Conservation (phyloP, 768 basidiomycete genomes). For the Rhodotorula graminis region DNA sequence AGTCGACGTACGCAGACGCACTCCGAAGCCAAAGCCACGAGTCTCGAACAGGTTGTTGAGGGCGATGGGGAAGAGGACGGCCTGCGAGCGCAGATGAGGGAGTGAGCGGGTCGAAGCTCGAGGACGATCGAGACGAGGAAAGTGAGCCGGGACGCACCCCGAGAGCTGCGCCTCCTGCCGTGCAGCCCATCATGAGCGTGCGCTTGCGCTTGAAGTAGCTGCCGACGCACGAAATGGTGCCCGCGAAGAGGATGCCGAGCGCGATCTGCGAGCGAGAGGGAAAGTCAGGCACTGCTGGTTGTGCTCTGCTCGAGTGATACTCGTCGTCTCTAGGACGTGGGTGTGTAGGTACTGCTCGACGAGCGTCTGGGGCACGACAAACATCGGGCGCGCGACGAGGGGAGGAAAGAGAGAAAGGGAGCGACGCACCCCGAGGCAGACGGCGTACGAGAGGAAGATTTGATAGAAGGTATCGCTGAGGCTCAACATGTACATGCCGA, state of each 20-base stretch:
- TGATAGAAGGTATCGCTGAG: neutral
- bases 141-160: neutral
- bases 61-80: slow-evolving; percentile 45
- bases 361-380: too few relatives aligned
- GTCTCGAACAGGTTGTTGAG: slow-evolving; percentile 44
- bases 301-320: too few relatives aligned
- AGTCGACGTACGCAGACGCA: neutral
- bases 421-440: slow-evolving; percentile 21
- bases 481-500: slow-evolving; percentile 18
- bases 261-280: slow-evolving; percentile 50
- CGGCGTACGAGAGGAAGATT: slow-evolving; percentile 8
- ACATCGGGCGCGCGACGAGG: too few relatives aligned
- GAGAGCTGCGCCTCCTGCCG: neutral
- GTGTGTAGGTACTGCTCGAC: too few relatives aligned
- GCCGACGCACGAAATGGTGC: slow-evolving; percentile 51
- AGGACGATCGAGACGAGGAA: too few relatives aligned
- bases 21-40: slow-evolving; percentile 15
- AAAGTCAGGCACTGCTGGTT: too few relatives aligned
- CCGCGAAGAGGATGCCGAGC: slow-evolving; percentile 55
- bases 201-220: slow-evolving; percentile 49
- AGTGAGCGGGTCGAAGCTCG: neutral
- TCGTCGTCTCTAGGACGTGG: too few relatives aligned
- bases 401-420: neutral
- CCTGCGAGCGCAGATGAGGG: neutral
- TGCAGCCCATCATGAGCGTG: slow-evolving; percentile 4